phyloP scores from a whole-genome alignment of 192 early-diverging fungal genomes.

The Umbelopsis ramanniana region DNA sequence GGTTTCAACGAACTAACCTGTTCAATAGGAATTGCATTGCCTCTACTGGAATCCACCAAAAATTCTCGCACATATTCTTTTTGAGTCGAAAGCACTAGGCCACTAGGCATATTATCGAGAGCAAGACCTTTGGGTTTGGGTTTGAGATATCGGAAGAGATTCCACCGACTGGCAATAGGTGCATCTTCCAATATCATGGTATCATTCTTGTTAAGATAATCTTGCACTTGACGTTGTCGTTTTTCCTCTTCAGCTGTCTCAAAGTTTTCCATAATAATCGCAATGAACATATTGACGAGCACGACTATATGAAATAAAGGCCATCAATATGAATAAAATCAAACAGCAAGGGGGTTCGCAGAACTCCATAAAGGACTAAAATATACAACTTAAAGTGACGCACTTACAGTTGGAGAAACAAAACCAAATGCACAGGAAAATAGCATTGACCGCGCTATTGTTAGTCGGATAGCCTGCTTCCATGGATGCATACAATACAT shows the following conservation, averaged over 20 bases:
- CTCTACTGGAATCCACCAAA: constrained; percentile 37
- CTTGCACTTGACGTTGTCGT: constrained; percentile 51
- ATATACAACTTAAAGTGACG: not conserved
- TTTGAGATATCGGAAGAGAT: constrained; percentile 54
- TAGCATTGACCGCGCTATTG: constrained; percentile 46
- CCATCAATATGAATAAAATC: no score
- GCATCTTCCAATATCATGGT: constrained; percentile 38
- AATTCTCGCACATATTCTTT: constrained; percentile 56
- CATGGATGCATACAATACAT: constrained; percentile 57
- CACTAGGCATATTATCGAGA: constrained; percentile 45
- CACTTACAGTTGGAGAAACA: constrained; percentile 63
- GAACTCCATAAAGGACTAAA: no score
- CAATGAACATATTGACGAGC: constrained; percentile 67
- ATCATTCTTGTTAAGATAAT: constrained; percentile 43
- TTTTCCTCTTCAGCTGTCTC: constrained; percentile 62
- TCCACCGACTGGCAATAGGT: constrained; percentile 52
- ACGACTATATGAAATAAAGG: constrained; percentile 49
- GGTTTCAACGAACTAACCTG: not conserved
- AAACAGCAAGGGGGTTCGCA: no score
- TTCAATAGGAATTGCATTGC: not conserved
- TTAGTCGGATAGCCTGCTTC: constrained; percentile 29
- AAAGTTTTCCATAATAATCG: constrained; percentile 70
- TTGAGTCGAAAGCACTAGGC: constrained; percentile 47
- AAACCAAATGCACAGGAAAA: constrained; percentile 58
- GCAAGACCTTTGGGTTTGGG: constrained; percentile 51